phyloP scores from a whole-genome alignment of 2,329 filamentous ascomycete genomes.

The Calonectria pseudoreteaudii region DNA sequence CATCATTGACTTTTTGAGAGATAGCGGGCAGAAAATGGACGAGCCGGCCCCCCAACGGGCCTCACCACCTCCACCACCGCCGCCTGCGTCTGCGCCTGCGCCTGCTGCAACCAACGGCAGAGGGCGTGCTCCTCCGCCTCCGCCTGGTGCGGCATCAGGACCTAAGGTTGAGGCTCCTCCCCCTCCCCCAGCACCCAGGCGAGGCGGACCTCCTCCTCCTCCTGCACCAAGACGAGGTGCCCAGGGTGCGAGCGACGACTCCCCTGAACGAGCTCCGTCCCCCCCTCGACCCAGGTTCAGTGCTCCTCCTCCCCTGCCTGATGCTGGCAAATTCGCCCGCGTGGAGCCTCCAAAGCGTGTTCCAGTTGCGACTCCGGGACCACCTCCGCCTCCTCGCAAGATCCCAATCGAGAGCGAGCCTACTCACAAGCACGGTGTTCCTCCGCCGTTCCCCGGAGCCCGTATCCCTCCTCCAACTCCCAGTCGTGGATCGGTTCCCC shows the following conservation, averaged over 20 bases:
- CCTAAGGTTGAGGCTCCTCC: conserved; percentile 42
- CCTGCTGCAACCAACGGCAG: conserved; percentile 47
- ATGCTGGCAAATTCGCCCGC: conserved; percentile 88
- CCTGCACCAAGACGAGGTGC: conserved; percentile 69
- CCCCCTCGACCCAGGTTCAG: conserved; percentile 78
- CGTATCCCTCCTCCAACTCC: conserved; percentile 82
- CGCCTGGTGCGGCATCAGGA: conserved; percentile 46
- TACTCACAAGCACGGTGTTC: conserved; percentile 76
- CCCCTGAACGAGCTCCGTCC: conserved; percentile 78
- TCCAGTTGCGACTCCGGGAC: conserved; percentile 45
- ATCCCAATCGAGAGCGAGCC: conserved; percentile 73
- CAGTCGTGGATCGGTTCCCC: conserved; percentile 76
- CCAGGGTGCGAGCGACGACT: conserved; percentile 59
- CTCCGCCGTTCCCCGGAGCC: conserved; percentile 81
- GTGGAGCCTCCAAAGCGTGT: conserved; percentile 50
- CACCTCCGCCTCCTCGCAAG: conserved; percentile 61
- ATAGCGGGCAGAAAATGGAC: conserved; percentile 61
- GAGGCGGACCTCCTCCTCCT: conserved; percentile 48
- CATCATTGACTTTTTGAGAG: conserved; percentile 72
- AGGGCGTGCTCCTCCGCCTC: conserved; percentile 52
- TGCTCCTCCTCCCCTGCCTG: conserved; percentile 87
- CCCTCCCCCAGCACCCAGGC: conserved; percentile 43
- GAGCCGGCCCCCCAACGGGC: conserved; percentile 16
- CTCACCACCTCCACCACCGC: conserved; percentile 40
- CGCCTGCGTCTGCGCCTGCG: conserved; percentile 39